phyloP scores from a whole-genome alignment of 2,329 filamentous ascomycete species.

The Fusarium incarnatum region DNA sequence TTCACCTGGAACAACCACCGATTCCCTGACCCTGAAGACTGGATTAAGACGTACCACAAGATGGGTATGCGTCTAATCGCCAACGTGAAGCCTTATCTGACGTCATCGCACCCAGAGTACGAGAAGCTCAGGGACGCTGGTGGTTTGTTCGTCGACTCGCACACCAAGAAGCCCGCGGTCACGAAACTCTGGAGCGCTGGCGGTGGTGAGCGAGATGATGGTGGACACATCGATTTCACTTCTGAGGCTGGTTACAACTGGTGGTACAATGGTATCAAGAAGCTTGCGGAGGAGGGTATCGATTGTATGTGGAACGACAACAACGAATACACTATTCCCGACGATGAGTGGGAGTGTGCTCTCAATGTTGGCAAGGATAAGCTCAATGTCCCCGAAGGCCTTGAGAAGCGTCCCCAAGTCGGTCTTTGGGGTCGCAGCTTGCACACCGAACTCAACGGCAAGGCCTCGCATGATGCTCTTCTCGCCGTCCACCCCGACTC shows the following conservation, averaged over 20 bases:
- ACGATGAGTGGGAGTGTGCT: conserved; percentile 73
- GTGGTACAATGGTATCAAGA: conserved; percentile 77
- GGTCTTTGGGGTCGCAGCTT: conserved; percentile 77
- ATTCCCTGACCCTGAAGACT: conserved; percentile 75
- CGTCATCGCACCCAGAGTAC: conserved; percentile 75
- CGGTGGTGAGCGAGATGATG: conserved; percentile 75
- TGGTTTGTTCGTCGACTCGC: conserved; percentile 73
- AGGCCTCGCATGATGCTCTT: conserved; percentile 76
- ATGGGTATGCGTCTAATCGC: conserved; percentile 75
- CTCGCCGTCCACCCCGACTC: conserved; percentile 67
- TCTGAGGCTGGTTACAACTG: conserved; percentile 74
- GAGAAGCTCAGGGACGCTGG: conserved; percentile 66
- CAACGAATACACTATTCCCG: conserved; percentile 77
- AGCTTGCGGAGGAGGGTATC: conserved; percentile 71
- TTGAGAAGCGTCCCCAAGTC: conserved; percentile 60
- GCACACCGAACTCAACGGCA: conserved; percentile 78
- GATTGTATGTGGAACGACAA: conserved; percentile 85
- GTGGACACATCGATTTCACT: conserved; percentile 79
- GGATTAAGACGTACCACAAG: conserved; percentile 70
- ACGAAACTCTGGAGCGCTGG: conserved; percentile 78
- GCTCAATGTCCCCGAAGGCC: conserved; percentile 49
- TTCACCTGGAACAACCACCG: conserved; percentile 76
- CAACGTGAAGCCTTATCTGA: conserved; percentile 79
- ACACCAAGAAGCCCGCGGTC: conserved; percentile 63
- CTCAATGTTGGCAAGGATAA: conserved; percentile 57